phyloP scores from a whole-genome alignment of 2,329 filamentous ascomycete species.

The Arthrobotrys sphaeroides region DNA sequence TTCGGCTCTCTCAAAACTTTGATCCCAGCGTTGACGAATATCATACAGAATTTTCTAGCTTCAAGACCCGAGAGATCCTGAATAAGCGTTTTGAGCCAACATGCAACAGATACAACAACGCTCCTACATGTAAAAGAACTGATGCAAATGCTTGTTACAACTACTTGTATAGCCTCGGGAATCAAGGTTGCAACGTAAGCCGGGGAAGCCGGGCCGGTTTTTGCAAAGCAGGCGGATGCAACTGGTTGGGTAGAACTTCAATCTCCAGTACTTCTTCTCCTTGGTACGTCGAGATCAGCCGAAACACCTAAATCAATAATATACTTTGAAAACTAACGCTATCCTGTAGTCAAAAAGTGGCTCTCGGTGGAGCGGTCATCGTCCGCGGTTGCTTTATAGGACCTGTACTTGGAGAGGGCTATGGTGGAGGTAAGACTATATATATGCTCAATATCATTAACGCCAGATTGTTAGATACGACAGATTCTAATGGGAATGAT shows the following conservation, averaged over 20 bases:
- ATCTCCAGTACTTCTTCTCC: conserved; percentile 1
- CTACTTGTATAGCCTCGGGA: conserved; percentile 24
- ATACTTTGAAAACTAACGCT: no score
- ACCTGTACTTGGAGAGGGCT: no score
- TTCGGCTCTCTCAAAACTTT: no score
- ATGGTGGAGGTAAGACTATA: no score
- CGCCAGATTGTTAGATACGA: no score
- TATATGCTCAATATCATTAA: no score
- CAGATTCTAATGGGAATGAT: no score
- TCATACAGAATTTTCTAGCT: not conserved
- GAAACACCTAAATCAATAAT: no score
- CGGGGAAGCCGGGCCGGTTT: not conserved
- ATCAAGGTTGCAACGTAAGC: not conserved
- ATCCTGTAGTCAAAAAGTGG: no score
- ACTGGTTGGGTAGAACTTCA: conserved; percentile 2
- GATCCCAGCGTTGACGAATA: not conserved
- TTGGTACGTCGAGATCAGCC: not conserved
- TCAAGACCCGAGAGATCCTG: not conserved
- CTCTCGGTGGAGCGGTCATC: no score
- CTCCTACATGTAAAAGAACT: not conserved
- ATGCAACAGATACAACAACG: not conserved
- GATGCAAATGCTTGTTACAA: conserved; percentile 16
- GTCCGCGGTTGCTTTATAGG: no score
- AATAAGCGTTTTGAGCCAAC: conserved; percentile 5
- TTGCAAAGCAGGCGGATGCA: conserved; percentile 18